Evolutionary conservation across 345 rosid species (phyloP).

Genomic region (Turnera subulata): DNA sequence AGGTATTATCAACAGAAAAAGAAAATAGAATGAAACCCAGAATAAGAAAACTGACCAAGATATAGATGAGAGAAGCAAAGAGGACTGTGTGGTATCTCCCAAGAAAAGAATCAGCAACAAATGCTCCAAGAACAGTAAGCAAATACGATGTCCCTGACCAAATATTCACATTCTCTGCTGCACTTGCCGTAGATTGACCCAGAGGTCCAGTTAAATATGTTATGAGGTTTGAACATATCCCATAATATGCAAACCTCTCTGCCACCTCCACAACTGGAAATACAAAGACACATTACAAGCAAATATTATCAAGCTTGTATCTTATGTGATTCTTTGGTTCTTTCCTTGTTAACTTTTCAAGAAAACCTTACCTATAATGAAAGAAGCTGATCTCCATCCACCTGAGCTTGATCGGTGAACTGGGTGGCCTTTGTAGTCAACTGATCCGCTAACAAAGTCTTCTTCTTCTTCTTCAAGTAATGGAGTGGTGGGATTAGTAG

Average conservation of each 20-base stretch:
- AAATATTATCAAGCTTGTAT: too few species aligned
- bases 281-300: background rate
- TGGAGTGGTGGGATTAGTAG: too few species aligned
- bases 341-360: too few species aligned
- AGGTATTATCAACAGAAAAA: too few species aligned
- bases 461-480: too few species aligned
- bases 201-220: background rate
- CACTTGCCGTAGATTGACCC: background rate
- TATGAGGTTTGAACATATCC: background rate
- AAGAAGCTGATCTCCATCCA: conserved; percentile 20
- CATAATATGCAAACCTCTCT: conserved; percentile 1
- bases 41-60: background rate
- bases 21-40: too few species aligned
- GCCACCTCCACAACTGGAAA: background rate
- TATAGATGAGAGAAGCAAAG: background rate
- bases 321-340: too few species aligned
- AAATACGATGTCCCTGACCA: background rate
- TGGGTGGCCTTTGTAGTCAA: conserved; percentile 15
- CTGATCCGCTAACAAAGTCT: too few species aligned
- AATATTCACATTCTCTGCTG: background rate
- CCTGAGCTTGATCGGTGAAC: too few species aligned
- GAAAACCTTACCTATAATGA: conserved; percentile 9
- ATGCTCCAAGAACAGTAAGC: background rate
- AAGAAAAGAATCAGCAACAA: conserved; percentile 4
- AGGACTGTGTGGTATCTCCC: background rate